A percentile compares a stretch with the other conserved stretches of the same genome.
Conservation (phyloP, 345 rosid species). For the Eucalyptus urophylla region DNA sequence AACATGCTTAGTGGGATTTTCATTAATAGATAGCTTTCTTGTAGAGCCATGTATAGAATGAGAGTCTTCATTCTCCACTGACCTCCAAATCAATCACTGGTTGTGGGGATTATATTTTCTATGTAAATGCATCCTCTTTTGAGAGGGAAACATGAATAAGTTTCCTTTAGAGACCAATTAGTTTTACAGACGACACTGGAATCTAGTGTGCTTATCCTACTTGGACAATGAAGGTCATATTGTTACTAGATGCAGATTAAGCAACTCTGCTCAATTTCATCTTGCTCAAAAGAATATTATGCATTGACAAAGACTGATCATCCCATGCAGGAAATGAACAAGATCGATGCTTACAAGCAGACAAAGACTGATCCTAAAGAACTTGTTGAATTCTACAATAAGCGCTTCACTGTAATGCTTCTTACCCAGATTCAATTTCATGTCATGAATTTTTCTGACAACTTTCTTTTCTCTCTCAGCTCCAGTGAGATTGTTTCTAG, state of each 20-base stretch:
- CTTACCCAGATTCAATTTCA: background rate
- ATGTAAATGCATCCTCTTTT: background rate
- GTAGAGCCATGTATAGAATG: background rate
- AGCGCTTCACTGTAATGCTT: conserved; percentile 25
- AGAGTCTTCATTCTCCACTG: background rate
- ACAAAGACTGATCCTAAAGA: conserved; percentile 47
- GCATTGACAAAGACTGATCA: background rate
- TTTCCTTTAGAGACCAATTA: background rate
- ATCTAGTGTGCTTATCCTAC: background rate
- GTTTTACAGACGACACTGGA: background rate
- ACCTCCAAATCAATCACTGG: background rate
- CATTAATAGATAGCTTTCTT: background rate
- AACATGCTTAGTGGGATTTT: background rate
- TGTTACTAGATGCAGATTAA: background rate
- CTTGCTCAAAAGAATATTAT: background rate
- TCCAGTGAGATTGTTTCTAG: background rate
- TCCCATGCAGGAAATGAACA: conserved; percentile 50
- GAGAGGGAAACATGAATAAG: background rate
- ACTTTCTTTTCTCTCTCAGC: background rate
- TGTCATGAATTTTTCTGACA: background rate
- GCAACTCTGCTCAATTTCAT: background rate
- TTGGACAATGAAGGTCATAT: background rate
- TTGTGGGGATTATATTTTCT: background rate
- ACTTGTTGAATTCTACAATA: conserved; percentile 33
- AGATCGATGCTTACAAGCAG: conserved; percentile 57